Base-by-base conservation (phyloP, 225 moss, liverwort and hornwort genomes). In the Marchantia paleacea region DNA sequence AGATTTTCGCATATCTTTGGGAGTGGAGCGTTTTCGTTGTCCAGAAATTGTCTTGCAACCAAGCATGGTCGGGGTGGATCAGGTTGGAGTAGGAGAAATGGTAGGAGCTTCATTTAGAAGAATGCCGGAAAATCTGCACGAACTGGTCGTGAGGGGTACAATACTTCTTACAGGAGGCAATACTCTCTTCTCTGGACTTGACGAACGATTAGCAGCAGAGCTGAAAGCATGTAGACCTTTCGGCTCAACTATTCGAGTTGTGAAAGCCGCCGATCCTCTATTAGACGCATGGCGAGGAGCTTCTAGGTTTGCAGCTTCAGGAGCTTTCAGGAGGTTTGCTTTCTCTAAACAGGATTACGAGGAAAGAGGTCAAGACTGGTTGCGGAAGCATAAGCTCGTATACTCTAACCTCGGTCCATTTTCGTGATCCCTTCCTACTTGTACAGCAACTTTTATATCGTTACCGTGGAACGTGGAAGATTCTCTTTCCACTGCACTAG, bases 271-370 rank as follows among this genome's bases (percentile, higher is more conserved):
- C 10, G 78, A 92, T 52, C 89, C 97, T 80, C 84, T 90, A 62
- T 50, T 92, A 72, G 97, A 97, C 83, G 91, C 97, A 30, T 97
- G 97, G 97, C 92, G 79, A 75, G 97, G 97, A 66, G 97, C 97
- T 10, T 91, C 97, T 10, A 75, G 82, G 55, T 94, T 87, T 62
- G 97, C 97, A 47, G 83, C 86, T 26, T 83, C 89, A 31, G 83
- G 82, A 76, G 85, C 88, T 8, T 97, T 97, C 55, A 82, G 85
- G 82, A 90, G 88, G 75, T 88, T 84, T 66, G 84, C 91, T 0
- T 88, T 97, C 72, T 88, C 92, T 0, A 94, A 90, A 88, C 83
- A 91, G 20, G 97, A 97, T 29, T 94, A 91, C 55, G 94, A 94
- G 64, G 93, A 93, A 83, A 91, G 90, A 69, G 94, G 94, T 54